Base-by-base conservation (phyloP, 257 asterid species). In the Hygrophila difformis region DNA sequence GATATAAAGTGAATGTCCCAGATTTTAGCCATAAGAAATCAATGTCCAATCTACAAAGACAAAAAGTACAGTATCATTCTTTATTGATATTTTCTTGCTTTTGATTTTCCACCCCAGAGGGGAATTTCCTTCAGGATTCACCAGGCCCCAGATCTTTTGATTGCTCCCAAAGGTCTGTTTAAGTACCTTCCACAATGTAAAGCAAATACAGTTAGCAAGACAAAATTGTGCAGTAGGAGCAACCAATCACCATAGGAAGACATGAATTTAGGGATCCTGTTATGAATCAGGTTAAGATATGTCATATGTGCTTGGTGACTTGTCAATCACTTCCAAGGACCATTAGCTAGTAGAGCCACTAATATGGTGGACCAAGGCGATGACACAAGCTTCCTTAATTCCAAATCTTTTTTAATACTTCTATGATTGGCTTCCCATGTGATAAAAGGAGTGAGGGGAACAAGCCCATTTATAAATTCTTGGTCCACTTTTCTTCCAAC, bases 151-250 rank as follows among this genome's bases (percentile, higher is more conserved):
- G 34, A 61, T 51, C 58, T 45, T 56, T 52, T 58, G 65, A 63
- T 59, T 51, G 56, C 55, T 62, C 79, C 70, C 35, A 51, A 47
- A 18, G 33, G 20, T 26, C 26, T 46, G 53, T 56, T 84, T 81
- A 84, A 64, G 95, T 75, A 71, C 95, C 95, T 84, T 81, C 66
- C 40, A 64, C 48, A 50, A 62, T 26, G 53, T 13, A 43, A 56
- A 38, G 16, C 38, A 57, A 24, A 39, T 23, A 44, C 18, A 35
- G 40, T 39, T 50, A 49, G 45, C 7, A 22, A 44, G 55, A 31
- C 34, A 18, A 58, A 23, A 17, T 9, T 39, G 22, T 19, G 21
- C 5, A 14, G 44, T 52, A 68, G 31, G 47, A 48, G n/a, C n/a
- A n/a, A n/a, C n/a, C n/a, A n/a, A n/a, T n/a, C n/a, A n/a, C n/a